phyloP scores from a whole-genome alignment of 352 stramenopile genomes.

The Phytophthora tentaculata region DNA sequence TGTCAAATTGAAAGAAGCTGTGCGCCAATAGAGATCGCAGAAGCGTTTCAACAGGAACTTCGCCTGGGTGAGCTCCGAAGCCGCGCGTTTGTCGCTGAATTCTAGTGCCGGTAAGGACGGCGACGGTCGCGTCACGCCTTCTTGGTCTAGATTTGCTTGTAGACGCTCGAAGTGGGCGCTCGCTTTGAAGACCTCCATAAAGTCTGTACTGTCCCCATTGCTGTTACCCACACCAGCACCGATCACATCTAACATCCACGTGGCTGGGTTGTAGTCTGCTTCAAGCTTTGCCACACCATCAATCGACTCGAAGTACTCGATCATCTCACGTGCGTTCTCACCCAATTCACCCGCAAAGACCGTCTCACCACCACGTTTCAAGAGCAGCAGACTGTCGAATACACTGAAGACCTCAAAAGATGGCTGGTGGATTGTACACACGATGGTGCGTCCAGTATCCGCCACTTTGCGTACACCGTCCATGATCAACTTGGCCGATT shows the following conservation, averaged over 20 bases:
- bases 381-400: slow-evolving; percentile 31
- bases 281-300: slow-evolving; percentile 52
- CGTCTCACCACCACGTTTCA: slow-evolving; percentile 45
- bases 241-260: slow-evolving; percentile 49
- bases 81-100: slow-evolving; percentile 1
- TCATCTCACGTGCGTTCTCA: slow-evolving; percentile 47
- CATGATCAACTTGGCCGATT: slow-evolving; percentile 88
- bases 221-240: slow-evolving; percentile 42
- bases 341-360: slow-evolving; percentile 63
- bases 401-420: slow-evolving; percentile 81
- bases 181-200: not conserved
- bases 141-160: not conserved
- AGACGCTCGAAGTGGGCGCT: not conserved
- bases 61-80: not conserved
- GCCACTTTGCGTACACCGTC: slow-evolving; percentile 88
- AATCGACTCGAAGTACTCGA: slow-evolving; percentile 28
- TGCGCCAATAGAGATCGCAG: not conserved
- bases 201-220: slow-evolving; percentile 31
- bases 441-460: slow-evolving; percentile 68
- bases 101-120: not conserved
- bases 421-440: slow-evolving; percentile 95
- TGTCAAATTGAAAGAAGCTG: not conserved
- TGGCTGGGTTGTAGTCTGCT: slow-evolving; percentile 80
- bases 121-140: not conserved
- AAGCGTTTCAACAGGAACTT: slow-evolving; percentile 3